Evolutionary conservation across 2,329 filamentous ascomycete genomes (phyloP).

Genomic region (Diaporthe amygdali): DNA sequence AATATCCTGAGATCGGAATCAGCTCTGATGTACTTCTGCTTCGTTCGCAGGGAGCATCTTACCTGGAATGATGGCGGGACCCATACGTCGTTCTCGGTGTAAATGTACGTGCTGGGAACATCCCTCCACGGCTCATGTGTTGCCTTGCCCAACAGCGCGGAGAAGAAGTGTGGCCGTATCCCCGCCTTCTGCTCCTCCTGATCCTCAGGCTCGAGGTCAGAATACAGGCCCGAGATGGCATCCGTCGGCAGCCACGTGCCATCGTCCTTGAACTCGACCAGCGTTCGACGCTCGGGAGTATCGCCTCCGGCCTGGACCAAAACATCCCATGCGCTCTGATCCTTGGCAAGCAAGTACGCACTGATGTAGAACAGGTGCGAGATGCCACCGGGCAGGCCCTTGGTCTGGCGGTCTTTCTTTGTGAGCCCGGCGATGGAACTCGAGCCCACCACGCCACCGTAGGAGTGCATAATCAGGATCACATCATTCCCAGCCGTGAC

Average conservation of each 20-base stretch:
- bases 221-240: neutral
- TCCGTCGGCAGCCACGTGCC: neutral
- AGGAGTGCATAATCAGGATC: conserved; percentile 1
- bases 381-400: neutral
- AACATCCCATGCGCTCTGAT: conserved; percentile 11
- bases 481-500: neutral
- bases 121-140: conserved; percentile 8
- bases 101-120: neutral
- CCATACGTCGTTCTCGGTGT: neutral
- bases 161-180: neutral
- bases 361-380: neutral
- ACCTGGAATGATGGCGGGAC: conserved; percentile 1
- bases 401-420: neutral
- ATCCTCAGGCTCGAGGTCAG: conserved; percentile 1
- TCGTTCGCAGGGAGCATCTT: neutral
- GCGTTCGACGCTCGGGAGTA: neutral
- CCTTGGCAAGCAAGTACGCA: conserved; percentile 1
- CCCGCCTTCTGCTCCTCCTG: neutral
- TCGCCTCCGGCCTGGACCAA: neutral
- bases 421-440: neutral
- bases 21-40: neutral
- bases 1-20: neutral
- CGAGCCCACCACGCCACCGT: neutral
- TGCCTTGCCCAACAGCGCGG: neutral
- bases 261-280: neutral